Conservation (phyloP, 306 rosid species). For the Cucumis cinereus region DNA sequence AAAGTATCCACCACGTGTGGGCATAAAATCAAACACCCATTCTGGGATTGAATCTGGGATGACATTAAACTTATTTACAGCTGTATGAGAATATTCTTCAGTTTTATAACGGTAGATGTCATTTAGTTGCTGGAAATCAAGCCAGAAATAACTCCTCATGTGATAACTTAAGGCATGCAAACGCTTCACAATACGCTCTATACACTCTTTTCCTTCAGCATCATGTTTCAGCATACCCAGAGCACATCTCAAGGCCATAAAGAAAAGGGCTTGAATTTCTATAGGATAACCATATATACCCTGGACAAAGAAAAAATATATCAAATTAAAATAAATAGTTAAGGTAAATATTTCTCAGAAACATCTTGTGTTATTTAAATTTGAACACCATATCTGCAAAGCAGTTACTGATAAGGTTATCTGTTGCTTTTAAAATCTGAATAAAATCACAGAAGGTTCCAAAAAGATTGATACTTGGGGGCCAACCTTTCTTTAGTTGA, state of each 20-base stretch:
- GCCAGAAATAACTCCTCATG: conserved; percentile 17
- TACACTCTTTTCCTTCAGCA: conserved; percentile 16
- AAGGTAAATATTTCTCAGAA: not conserved
- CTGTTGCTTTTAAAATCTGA: not conserved
- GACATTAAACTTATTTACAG: conserved; percentile 16
- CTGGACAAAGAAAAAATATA: conserved; percentile 3
- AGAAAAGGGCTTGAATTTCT: conserved; percentile 18
- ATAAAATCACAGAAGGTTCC: not conserved
- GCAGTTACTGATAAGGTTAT: not conserved
- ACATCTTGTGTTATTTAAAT: not conserved
- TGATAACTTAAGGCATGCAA: conserved; percentile 15
- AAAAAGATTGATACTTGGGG: not conserved
- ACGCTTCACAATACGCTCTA: conserved; percentile 14
- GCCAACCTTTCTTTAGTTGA: not conserved
- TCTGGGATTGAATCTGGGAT: conserved; percentile 16
- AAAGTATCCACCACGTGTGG: conserved; percentile 14
- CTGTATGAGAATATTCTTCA: conserved; percentile 15
- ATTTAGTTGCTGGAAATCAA: conserved; percentile 14
- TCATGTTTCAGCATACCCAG: conserved; percentile 12
- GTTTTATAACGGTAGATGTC: conserved; percentile 18
- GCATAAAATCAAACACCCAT: conserved; percentile 17
- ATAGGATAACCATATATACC: conserved; percentile 18
- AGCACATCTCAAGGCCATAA: conserved; percentile 14
- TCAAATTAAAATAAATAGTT: not conserved
- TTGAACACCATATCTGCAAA: not conserved